phyloP scores from a whole-genome alignment of 768 basidiomycete genomes.

The Dioszegia hungarica region DNA sequence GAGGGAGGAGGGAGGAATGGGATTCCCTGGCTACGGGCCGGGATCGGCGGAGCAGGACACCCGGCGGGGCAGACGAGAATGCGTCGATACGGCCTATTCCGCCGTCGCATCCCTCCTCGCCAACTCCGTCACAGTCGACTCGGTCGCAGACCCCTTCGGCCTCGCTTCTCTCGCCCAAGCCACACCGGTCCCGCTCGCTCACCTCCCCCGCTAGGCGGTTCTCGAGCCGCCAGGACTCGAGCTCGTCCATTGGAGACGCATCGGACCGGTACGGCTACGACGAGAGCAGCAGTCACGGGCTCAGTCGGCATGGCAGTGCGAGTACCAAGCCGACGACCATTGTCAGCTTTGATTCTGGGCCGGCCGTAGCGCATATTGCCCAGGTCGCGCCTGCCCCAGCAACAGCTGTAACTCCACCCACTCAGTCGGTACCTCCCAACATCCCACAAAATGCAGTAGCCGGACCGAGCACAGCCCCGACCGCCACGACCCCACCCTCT shows the following conservation, averaged over 20 bases:
- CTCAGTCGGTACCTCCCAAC: neutral
- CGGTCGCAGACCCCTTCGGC: slow-evolving; percentile 12
- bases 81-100: slow-evolving; percentile 86
- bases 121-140: slow-evolving; percentile 68
- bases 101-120: slow-evolving; percentile 80
- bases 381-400: slow-evolving; percentile 57
- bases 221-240: too few species aligned
- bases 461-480: neutral
- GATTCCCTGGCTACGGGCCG: neutral
- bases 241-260: too few species aligned
- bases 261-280: too few species aligned
- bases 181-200: slow-evolving; percentile 1
- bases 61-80: slow-evolving; percentile 70
- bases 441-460: too few species aligned
- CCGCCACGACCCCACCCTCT: neutral
- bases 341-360: slow-evolving; percentile 75
- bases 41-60: neutral
- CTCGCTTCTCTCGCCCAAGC: slow-evolving; percentile 3
- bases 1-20: too few species aligned
- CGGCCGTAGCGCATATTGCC: slow-evolving; percentile 84
- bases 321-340: slow-evolving; percentile 94
- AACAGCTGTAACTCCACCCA: neutral
- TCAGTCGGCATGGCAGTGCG: slow-evolving; percentile 23
- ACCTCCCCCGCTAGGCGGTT: too few species aligned
- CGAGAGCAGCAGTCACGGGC: slow-evolving; percentile 1